These are phyloP conservation scores for Eleusine indica DNA, from an alignment of 176 grass and related monocot species.

Conservation along the genomic window DNA sequence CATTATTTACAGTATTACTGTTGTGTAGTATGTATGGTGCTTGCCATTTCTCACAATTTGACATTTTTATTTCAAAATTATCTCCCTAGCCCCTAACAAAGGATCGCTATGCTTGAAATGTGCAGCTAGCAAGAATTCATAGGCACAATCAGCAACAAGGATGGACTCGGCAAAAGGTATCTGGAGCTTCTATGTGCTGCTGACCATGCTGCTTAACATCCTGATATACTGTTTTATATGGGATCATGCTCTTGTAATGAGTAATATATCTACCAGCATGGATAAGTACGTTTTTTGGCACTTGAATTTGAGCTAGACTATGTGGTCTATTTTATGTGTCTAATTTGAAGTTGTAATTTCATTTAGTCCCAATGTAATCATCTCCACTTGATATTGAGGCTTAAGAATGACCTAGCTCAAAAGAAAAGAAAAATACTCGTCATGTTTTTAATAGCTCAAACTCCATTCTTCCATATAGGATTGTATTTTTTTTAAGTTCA, in stretches of 20 bases:
- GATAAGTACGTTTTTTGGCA: constrained; percentile 9
- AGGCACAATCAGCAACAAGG: constrained; percentile 72
- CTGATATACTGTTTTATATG: constrained; percentile 21
- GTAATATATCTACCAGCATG: constrained; percentile 8
- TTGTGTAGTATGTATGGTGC: not conserved
- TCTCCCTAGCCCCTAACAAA: not conserved
- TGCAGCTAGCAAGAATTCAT: constrained; percentile 90
- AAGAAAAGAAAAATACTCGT: not conserved
- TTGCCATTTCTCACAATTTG: not conserved
- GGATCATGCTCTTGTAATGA: constrained; percentile 8
- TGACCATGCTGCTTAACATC: constrained; percentile 1
- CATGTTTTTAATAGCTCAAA: not conserved
- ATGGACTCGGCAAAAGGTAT: constrained; percentile 98
- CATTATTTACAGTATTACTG: not conserved
- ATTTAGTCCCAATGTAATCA: not conserved
- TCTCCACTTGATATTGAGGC: not conserved
- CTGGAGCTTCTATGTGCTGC: constrained; percentile 20
- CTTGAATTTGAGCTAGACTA: not conserved
- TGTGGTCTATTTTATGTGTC: not conserved
- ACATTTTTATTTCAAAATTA: not conserved
- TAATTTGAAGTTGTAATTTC: not conserved
- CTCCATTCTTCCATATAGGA: no score
- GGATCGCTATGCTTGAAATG: not conserved
- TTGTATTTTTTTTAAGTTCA: not conserved
- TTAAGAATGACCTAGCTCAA: not conserved